Conservation (phyloP, 2,329 filamentous ascomycete species). For the Talaromyces sp. region DNA sequence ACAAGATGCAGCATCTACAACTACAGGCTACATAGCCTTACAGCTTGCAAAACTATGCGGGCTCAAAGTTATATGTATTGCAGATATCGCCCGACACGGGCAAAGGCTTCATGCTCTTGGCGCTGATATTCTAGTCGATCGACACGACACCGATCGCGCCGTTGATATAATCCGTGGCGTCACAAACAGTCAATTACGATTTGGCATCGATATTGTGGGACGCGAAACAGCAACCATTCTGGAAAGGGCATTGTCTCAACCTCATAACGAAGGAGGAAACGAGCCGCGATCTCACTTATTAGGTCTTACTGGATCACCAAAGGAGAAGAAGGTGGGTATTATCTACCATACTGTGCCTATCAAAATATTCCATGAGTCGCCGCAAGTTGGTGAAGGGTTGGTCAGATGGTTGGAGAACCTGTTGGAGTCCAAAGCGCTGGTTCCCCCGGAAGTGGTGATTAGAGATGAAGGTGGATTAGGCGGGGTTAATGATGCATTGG, state of each 20-base stretch:
- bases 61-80: slow-evolving; percentile 59
- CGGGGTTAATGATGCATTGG: slow-evolving; percentile 63
- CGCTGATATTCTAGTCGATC: slow-evolving; percentile 65
- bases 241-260: slow-evolving; percentile 45
- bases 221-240: slow-evolving; percentile 58
- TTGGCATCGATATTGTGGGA: slow-evolving; percentile 64
- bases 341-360: slow-evolving; percentile 64
- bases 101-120: slow-evolving; percentile 49
- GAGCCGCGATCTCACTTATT: slow-evolving; percentile 53
- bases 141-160: slow-evolving; percentile 60
- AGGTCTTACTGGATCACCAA: slow-evolving; percentile 63
- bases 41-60: slow-evolving; percentile 65
- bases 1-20: slow-evolving; percentile 54
- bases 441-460: slow-evolving; percentile 58
- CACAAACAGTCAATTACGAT: slow-evolving; percentile 55
- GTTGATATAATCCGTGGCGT: slow-evolving; percentile 59
- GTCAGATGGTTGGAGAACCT: slow-evolving; percentile 64
- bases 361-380: slow-evolving; percentile 67
- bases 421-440: slow-evolving; percentile 50
- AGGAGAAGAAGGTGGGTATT: slow-evolving; percentile 45
- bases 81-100: slow-evolving; percentile 64
- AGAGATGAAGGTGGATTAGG: slow-evolving; percentile 59
- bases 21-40: slow-evolving; percentile 60
- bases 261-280: slow-evolving; percentile 8
- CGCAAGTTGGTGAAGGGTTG: slow-evolving; percentile 57